Percentiles rank a stretch among this genome's conserved stretches.
These are phyloP conservation scores for Crassisporium funariophilum DNA, from an alignment of 768 basidiomycete genomes.

Conservation along the genomic window DNA sequence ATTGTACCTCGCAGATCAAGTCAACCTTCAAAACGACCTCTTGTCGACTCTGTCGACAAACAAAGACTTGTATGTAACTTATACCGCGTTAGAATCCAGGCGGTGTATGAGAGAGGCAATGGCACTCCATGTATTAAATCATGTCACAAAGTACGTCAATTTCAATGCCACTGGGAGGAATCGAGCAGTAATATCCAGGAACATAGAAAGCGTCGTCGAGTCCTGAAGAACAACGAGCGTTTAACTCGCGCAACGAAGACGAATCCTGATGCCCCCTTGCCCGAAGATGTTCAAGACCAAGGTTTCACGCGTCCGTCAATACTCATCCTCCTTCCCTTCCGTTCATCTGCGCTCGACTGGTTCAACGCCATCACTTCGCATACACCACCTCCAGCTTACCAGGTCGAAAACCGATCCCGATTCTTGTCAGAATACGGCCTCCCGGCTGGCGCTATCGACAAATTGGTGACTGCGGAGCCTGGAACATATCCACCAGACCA, in stretches of 20 bases:
- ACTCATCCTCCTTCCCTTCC: conserved; percentile 91
- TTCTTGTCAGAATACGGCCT: conserved; percentile 84
- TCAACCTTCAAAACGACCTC: conserved; percentile 64
- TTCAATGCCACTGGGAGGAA: neutral
- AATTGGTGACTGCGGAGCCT: conserved; percentile 69
- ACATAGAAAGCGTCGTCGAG: conserved; percentile 80
- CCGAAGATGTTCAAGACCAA: conserved; percentile 89
- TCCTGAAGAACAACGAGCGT: conserved; percentile 94
- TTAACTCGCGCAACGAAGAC: conserved; percentile 71
- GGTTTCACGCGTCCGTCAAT: conserved; percentile 96
- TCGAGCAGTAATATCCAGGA: neutral
- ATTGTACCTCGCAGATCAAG: conserved; percentile 39
- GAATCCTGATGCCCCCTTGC: conserved; percentile 51
- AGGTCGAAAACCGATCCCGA: conserved; percentile 86
- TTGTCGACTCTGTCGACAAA: conserved; percentile 67
- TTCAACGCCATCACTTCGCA: conserved; percentile 76
- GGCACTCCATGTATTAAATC: conserved; percentile 83
- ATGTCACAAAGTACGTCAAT: conserved; percentile 75
- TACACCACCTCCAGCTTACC: conserved; percentile 68
- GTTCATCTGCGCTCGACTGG: conserved; percentile 85
- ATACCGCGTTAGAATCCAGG: conserved; percentile 65
- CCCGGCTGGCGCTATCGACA: conserved; percentile 79
- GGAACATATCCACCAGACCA: conserved; percentile 88
- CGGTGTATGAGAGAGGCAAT: conserved; percentile 66
- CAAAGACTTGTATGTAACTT: conserved; percentile 77